A percentile compares a stretch with the other conserved stretches of the same genome.
These are phyloP conservation scores for Setomelanomma holmii DNA, from an alignment of 2,329 filamentous ascomycete species.

Conservation along the genomic window DNA sequence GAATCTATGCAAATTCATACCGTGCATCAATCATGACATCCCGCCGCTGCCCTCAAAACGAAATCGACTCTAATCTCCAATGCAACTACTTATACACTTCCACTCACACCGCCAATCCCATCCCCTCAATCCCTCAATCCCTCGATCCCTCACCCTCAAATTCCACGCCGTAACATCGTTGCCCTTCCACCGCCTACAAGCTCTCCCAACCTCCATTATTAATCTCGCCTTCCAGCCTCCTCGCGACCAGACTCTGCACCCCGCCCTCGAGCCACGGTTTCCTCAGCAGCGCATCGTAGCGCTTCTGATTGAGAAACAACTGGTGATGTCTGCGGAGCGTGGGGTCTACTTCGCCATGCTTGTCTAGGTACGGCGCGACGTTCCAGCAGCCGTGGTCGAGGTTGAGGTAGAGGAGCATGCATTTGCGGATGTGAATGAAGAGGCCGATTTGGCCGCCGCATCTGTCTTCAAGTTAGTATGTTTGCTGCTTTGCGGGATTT, in stretches of 20 bases:
- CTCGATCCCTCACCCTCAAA: no score
- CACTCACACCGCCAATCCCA: no score
- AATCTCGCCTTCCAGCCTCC: conserved; percentile 91
- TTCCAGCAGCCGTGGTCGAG: conserved; percentile 82
- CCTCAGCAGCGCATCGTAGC: conserved; percentile 87
- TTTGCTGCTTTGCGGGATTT: neutral
- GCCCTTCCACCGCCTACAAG: no score
- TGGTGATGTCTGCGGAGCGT: conserved; percentile 85
- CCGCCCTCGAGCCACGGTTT: conserved; percentile 87
- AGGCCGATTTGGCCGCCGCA: conserved; percentile 91
- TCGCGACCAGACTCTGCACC: conserved; percentile 85
- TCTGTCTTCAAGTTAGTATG: conserved; percentile 53
- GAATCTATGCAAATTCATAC: neutral
- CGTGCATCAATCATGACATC: no score
- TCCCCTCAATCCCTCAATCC: no score
- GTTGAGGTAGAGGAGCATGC: conserved; percentile 87
- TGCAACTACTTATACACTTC: no score
- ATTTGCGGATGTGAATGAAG: conserved; percentile 97
- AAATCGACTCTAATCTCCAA: no score
- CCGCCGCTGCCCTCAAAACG: no score
- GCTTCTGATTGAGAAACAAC: conserved; percentile 89
- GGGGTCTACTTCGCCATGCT: conserved; percentile 94
- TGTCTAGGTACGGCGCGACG: conserved; percentile 90
- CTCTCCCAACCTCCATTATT: conserved; percentile 98
- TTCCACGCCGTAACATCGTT: no score